Evolutionary conservation across 176 grass and related monocot species (phyloP), one percentile per base, ranked within the genome.

Genomic region (Pontederia paniculata): DNA sequence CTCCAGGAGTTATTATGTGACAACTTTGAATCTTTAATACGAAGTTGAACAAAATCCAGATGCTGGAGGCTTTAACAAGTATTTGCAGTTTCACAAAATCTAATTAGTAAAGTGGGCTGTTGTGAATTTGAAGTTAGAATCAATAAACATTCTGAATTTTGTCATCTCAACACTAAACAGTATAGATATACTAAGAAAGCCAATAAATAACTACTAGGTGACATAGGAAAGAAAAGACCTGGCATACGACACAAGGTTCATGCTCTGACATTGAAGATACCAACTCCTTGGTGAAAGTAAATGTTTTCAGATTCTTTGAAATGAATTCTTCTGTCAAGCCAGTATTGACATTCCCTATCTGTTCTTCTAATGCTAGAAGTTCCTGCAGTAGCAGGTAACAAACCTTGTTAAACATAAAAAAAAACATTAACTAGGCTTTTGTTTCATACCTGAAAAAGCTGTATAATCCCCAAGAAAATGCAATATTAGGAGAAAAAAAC

Each of bases 201-300:
- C 37, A 23, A 58, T 14, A 15, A 17, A 37, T 25, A 17, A 58
- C 13, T 15, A 58, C 9, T n/a, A 42, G 5, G 31, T 14, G 37
- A 16, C 12, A 42, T n/a, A 14, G 11, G 12, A 20, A 59, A 81
- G 56, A 58, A 81, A 74, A 44, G 7, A 86, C 83, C 83, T 86
- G 83, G 66, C 83, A 86, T 63, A 86, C 81, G 60, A 86, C 73
- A 70, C 83, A 86, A 67, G 83, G 65, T 67, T 71, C 83, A 44
- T 81, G 77, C 65, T 77, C 83, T 62, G 78, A 66, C 5, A 53
- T 19, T 55, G 60, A 44, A 62, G 45, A 57, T 65, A 51, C 17
- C 17, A 8, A 10, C 42, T 50, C 59, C 9, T 54, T 64, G 50
- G 66, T 19, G 74, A 74, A 70, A 18, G 43, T 31, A 44, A 14